These are phyloP conservation scores for Colletotrichum spinosum DNA, from an alignment of 2,329 filamentous ascomycete genomes.

Conservation along the genomic window DNA sequence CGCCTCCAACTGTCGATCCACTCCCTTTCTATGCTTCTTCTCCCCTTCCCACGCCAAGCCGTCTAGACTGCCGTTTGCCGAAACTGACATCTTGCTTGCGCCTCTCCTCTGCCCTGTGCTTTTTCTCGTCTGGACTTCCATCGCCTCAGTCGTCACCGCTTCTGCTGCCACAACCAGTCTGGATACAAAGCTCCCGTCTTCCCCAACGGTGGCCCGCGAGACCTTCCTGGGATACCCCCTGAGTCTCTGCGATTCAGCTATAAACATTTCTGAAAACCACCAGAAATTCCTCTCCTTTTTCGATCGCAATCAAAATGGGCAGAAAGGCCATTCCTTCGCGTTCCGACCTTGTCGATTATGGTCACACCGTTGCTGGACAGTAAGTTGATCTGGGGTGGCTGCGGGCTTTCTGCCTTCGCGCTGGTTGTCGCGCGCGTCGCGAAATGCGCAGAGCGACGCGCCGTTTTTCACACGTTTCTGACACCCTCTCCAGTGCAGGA, in stretches of 20 bases:
- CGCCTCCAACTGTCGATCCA: slow-evolving; percentile 18
- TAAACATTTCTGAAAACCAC: slow-evolving; percentile 15
- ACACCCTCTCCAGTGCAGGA: slow-evolving; percentile 74
- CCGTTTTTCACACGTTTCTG: slow-evolving; percentile 3
- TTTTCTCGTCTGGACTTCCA: not conserved
- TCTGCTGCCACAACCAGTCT: not conserved
- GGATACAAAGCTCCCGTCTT: slow-evolving; percentile 3
- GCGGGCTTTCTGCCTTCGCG: not conserved
- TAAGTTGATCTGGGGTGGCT: slow-evolving; percentile 59
- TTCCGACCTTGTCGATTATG: slow-evolving; percentile 75
- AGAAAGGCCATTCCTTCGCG: slow-evolving; percentile 61
- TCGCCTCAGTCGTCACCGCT: slow-evolving; percentile 4
- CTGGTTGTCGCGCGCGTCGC: not conserved
- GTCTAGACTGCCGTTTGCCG: slow-evolving; percentile 25
- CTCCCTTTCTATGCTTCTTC: slow-evolving; percentile 8
- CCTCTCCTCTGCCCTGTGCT: slow-evolving; percentile 5
- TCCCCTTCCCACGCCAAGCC: slow-evolving; percentile 27
- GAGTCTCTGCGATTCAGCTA: slow-evolving; percentile 11
- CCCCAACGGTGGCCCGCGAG: slow-evolving; percentile 10
- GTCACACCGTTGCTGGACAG: slow-evolving; percentile 86
- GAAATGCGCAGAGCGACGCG: not conserved
- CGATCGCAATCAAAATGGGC: slow-evolving; percentile 18
- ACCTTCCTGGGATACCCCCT: slow-evolving; percentile 14
- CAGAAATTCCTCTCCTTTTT: not conserved
- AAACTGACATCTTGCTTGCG: slow-evolving; percentile 3